These are phyloP conservation scores for Colletotrichum salicis DNA, from an alignment of 2,329 filamentous ascomycete genomes.

Conservation along the genomic window DNA sequence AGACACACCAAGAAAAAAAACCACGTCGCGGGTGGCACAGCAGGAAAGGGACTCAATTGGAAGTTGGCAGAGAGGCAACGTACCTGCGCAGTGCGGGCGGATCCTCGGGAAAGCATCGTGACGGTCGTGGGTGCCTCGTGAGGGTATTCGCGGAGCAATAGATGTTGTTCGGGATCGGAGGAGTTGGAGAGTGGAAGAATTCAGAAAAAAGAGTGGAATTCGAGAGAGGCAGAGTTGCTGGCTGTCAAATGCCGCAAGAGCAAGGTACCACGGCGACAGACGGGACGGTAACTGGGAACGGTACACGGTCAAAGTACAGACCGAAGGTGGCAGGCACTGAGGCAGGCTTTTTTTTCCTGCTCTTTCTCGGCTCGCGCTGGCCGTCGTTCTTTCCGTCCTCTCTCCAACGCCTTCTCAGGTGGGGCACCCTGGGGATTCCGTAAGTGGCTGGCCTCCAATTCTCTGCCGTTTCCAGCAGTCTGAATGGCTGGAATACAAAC, in stretches of 20 bases:
- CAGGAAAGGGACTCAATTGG: conserved; percentile 11
- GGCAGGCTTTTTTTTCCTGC: neutral
- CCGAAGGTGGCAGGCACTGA: neutral
- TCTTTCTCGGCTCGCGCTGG: neutral
- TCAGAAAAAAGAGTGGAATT: conserved; percentile 33
- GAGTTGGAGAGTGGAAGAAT: conserved; percentile 18
- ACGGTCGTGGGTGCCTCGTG: conserved; percentile 32
- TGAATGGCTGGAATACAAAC: too few relatives aligned
- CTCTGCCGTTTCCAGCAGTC: neutral
- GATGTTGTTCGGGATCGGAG: conserved; percentile 19
- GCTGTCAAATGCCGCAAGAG: conserved; percentile 32
- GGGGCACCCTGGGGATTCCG: conserved; percentile 1
- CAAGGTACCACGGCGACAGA: conserved; percentile 8
- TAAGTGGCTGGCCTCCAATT: conserved; percentile 16
- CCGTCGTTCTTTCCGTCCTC: too few relatives aligned
- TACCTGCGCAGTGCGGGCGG: conserved; percentile 68
- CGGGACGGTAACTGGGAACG: conserved; percentile 6
- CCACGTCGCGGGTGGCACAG: neutral
- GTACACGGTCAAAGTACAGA: conserved; percentile 11
- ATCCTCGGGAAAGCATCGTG: conserved; percentile 70
- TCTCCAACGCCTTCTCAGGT: neutral
- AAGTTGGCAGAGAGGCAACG: conserved; percentile 41
- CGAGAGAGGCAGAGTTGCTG: conserved; percentile 10
- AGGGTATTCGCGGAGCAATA: conserved; percentile 29
- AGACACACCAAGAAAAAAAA: conserved; percentile 8